Evolutionary conservation across 139 green algal genomes (phyloP), one percentile per base, ranked within the genome.

Genomic region (Picochlorum costavermella): DNA sequence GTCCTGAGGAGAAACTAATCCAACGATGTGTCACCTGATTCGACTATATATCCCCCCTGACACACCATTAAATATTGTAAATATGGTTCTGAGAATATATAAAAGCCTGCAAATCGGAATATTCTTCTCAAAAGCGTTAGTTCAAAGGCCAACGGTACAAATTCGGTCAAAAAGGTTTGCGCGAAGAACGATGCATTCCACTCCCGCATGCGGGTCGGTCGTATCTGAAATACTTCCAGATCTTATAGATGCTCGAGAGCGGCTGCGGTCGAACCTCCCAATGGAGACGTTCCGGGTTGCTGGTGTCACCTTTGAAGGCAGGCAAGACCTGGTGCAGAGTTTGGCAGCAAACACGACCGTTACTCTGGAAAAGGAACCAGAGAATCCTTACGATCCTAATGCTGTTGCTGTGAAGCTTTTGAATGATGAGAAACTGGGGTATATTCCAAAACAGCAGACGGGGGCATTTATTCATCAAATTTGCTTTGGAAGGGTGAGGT

Each of bases 351-450:
- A 46, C n/a, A 62, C 83, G 33, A 63, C 56, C 9, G 46, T 84
- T 49, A 63, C 61, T 14, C 46, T 84, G 28, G 56, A 68, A 31
- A 68, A 66, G 16, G 72, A 84, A 25, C 68, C 65, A 8, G 40
- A 71, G 43, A 84, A 84, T 50, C 30, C 25, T 11, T 56, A 73
- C n/a, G 78, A 84, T 67, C 60, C 77, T 13, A 55, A 82, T 50
- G 78, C 78, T 17, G 65, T 84, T 37, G 31, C 36, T 14, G 73
- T 84, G 8, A 56, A 53, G 13, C 74, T 61, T 5, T 44, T 84
- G 13, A 31, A 50, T 36, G 77, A 69, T 13, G 13, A 49, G 3
- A 16, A 8, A 16, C 26, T 84, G 28, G 78, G 78, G 28, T 84
- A 85, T 50, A 70, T 84, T 10, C 67, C 78, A 1, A 60, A 63